Conservation (phyloP, 1,284 basidiomycete genomes). For the Trametes sp. region DNA sequence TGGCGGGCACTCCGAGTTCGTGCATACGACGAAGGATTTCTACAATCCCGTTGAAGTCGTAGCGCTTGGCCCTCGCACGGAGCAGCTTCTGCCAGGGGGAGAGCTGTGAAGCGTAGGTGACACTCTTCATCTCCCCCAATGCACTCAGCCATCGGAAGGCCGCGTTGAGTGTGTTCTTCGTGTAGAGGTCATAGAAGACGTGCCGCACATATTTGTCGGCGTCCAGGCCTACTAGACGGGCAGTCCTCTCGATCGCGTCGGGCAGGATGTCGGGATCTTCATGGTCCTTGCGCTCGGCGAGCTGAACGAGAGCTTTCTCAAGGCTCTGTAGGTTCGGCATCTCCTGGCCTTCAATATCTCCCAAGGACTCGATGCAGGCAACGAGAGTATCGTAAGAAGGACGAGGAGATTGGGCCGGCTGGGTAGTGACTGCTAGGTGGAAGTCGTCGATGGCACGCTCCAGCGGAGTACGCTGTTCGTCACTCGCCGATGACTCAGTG, state of each 20-base stretch:
- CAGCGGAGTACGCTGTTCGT: too few species aligned
- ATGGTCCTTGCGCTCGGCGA: conserved; percentile 4
- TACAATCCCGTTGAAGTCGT: conserved; percentile 13
- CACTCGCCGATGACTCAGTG: neutral
- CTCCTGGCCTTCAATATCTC: too few species aligned
- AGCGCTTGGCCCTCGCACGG: conserved; percentile 43
- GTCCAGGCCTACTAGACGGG: neutral
- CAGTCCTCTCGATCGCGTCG: conserved; percentile 2
- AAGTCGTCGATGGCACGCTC: neutral
- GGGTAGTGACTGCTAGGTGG: neutral
- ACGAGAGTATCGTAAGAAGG: conserved; percentile 1
- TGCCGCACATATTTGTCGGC: conserved; percentile 30
- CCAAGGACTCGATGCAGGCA: neutral
- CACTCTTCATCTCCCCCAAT: conserved; percentile 48
- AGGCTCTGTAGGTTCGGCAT: neutral
- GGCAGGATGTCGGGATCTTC: conserved; percentile 7
- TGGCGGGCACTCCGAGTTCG: conserved; percentile 14
- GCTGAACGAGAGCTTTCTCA: conserved; percentile 5
- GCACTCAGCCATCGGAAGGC: conserved; percentile 57
- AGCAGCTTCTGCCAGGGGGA: conserved; percentile 56
- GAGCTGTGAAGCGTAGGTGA: conserved; percentile 35
- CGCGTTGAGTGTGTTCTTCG: neutral
- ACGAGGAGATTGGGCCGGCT: neutral
- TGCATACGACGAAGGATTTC: conserved; percentile 21
- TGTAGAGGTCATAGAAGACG: conserved; percentile 23